Evolutionary conservation across 495 filamentous ascomycete species (phyloP).

Genomic region (Copromyces sp.): DNA sequence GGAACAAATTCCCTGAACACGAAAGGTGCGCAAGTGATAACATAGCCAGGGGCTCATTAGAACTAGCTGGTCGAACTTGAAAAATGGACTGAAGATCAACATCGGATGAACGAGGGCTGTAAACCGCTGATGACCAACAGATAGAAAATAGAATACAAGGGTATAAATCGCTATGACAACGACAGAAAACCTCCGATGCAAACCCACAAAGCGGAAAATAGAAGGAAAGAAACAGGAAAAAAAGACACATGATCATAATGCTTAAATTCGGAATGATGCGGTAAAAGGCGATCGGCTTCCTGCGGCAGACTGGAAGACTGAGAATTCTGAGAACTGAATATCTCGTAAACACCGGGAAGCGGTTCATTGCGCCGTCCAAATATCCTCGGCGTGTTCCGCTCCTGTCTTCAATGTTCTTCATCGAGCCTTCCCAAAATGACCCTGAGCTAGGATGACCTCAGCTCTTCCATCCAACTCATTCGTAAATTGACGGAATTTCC

Average conservation of each 20-base stretch:
- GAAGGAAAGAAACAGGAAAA: neutral
- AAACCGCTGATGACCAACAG: neutral
- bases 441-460: neutral
- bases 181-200: neutral
- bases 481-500: neutral
- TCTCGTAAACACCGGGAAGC: neutral
- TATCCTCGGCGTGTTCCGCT: neutral
- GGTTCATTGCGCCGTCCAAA: neutral
- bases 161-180: neutral
- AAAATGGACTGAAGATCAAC: neutral
- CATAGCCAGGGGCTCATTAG: neutral
- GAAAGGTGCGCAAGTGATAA: neutral
- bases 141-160: neutral
- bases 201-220: neutral
- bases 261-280: neutral
- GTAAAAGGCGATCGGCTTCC: neutral
- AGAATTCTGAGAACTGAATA: neutral
- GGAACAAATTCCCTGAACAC: neutral
- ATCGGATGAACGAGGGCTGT: neutral
- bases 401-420: neutral
- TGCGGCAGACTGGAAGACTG: neutral
- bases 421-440: neutral
- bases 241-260: neutral
- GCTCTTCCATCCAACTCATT: neutral
- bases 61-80: neutral